Evolutionary conservation across 2,329 filamentous ascomycete genomes (phyloP), one percentile per base, ranked within the genome.

Genomic region (Pseudogymnoascus sp.): DNA sequence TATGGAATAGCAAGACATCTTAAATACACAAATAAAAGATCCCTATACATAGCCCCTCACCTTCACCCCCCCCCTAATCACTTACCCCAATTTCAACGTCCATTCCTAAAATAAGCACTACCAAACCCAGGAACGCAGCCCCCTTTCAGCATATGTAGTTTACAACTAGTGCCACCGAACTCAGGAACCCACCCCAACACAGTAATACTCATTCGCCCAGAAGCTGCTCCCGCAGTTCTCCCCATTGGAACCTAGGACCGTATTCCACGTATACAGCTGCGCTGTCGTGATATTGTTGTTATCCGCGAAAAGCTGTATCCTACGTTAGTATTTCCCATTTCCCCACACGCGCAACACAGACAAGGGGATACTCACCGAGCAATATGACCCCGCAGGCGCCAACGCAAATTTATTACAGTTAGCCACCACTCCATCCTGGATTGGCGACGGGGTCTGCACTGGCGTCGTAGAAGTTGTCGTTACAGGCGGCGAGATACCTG

Each of bases 231-330:
- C 62, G 53, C 72, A 73, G 59, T 73, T 69, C 11, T 64, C 65
- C 7, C 72, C 70, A 12, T 63, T 43, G 1, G 43, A 14, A 22
- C 69, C 71, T 1, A 74, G 63, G 1, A 71, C 66, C 7, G 66
- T 14, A 62, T 74, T 74, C 71, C 71, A 74, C 3, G 62, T 63
- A 59, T 73, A 73, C 14, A 74, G 64, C 16, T 72, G 61, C 8
- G 61, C 62, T 4, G 66, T 64, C 14, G 65, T 67, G 38, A 74
- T 70, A 40, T 67, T 65, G 50, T 71, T 68, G 16, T 64, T 53
- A 22, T 63, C 56, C 4, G 72, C 72, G 35, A 74, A 72, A 6
- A 63, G 61, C 41, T 46, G 8, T 22, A 7, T n/a, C 41, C 6
- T 22, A 14, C 41, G 41, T 46, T 26, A 46, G 22, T 3, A 26